These are phyloP conservation scores for Myriosclerotinia duriaeana DNA, from an alignment of 2,329 filamentous ascomycete genomes.

Conservation along the genomic window DNA sequence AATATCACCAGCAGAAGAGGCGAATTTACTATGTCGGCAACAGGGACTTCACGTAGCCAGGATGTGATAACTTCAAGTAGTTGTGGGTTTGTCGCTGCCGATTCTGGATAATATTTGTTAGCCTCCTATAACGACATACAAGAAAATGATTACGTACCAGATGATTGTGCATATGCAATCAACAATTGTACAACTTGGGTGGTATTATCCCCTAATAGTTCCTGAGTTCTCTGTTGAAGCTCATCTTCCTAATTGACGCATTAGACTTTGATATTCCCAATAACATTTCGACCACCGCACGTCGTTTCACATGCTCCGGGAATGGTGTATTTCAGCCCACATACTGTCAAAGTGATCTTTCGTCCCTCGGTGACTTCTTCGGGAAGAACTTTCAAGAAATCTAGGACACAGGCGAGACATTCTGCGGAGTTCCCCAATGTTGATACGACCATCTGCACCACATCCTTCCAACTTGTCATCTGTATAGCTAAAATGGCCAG, in stretches of 20 bases:
- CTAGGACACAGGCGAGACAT: slow-evolving; percentile 83
- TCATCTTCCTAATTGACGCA: slow-evolving; percentile 82
- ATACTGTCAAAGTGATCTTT: slow-evolving; percentile 98
- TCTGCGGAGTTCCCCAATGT: slow-evolving; percentile 73
- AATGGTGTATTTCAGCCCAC: slow-evolving; percentile 64
- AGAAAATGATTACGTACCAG: slow-evolving; percentile 58
- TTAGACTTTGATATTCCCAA: slow-evolving; percentile 48
- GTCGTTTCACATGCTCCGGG: slow-evolving; percentile 42
- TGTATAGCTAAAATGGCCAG: slow-evolving; percentile 93
- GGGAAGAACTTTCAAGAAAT: slow-evolving; percentile 93
- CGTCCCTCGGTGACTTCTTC: slow-evolving; percentile 99
- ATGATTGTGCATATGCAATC: slow-evolving; percentile 88
- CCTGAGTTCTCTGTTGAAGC: slow-evolving; percentile 77
- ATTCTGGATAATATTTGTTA: slow-evolving; percentile 50
- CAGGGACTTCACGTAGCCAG: slow-evolving; percentile 90
- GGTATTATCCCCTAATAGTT: slow-evolving; percentile 88
- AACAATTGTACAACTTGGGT: slow-evolving; percentile 82
- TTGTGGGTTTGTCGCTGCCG: slow-evolving; percentile 81
- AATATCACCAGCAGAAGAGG: slow-evolving; percentile 80
- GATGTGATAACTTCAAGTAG: slow-evolving; percentile 94
- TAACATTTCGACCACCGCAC: slow-evolving; percentile 41
- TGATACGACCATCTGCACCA: slow-evolving; percentile 76
- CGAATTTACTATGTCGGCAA: slow-evolving; percentile 79
- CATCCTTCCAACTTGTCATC: slow-evolving; percentile 94
- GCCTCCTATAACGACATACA: slow-evolving; percentile 24